phyloP scores from a whole-genome alignment of 2,329 filamentous ascomycete genomes.

The Penicillium decumbens region DNA sequence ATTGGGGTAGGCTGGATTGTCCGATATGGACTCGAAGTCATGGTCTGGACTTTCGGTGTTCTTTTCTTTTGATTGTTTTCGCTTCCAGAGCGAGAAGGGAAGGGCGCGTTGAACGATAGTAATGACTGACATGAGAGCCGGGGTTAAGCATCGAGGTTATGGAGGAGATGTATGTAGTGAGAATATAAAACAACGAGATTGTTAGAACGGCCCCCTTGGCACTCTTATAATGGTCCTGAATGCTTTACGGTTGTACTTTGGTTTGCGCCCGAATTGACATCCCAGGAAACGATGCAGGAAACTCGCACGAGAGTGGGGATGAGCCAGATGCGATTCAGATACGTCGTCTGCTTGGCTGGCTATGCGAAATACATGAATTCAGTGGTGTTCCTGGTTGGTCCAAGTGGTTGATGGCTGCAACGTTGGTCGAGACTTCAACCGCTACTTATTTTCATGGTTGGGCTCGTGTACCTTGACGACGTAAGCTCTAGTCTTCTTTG shows the following conservation, averaged over 20 bases:
- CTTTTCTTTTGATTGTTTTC: slow-evolving; percentile 12
- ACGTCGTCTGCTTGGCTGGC: slow-evolving; percentile 19
- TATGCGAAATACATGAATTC: slow-evolving; percentile 16
- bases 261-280: slow-evolving; percentile 8
- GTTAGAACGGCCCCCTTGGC: neutral
- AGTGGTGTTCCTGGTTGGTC: slow-evolving; percentile 16
- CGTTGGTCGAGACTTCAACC: slow-evolving; percentile 19
- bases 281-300: slow-evolving; percentile 13
- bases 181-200: neutral
- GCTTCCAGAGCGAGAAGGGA: slow-evolving; percentile 18
- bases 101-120: slow-evolving; percentile 21
- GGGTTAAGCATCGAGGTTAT: slow-evolving; percentile 3
- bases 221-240: slow-evolving; percentile 3
- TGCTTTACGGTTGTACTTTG: slow-evolving; percentile 4
- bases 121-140: slow-evolving; percentile 16
- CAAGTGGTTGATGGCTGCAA: slow-evolving; percentile 14
- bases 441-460: neutral
- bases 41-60: neutral
- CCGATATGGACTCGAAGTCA: neutral
- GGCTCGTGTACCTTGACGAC: slow-evolving; percentile 9
- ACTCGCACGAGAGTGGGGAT: slow-evolving; percentile 19
- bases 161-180: neutral
- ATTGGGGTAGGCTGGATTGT: slow-evolving; percentile 1
- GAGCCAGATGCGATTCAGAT: slow-evolving; percentile 4
- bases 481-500: neutral